Percentiles rank a stretch among this genome's conserved stretches.
Evolutionary conservation across 208 protist genomes (phyloP).

Genomic region (Herpetomonas muscarum): DNA sequence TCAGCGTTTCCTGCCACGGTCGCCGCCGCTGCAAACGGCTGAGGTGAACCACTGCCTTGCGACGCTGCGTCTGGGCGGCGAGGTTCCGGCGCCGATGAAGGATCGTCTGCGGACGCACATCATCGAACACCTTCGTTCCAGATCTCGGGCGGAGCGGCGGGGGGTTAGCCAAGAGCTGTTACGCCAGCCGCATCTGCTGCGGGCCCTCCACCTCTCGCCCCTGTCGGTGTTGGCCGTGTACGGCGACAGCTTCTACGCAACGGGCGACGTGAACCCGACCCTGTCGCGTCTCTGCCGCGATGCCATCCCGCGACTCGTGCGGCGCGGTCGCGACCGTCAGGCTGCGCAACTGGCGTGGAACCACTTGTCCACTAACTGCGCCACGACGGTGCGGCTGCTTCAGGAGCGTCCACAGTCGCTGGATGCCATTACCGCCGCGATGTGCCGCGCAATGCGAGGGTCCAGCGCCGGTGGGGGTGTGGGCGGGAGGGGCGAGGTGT

Average conservation of each 20-base stretch:
- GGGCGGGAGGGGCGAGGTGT: conserved; percentile 15
- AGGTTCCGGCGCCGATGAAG: too few species aligned
- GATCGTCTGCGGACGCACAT: conserved; percentile 2
- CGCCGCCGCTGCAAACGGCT: conserved; percentile 7
- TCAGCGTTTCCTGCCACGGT: conserved; percentile 7
- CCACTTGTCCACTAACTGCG: conserved; percentile 38
- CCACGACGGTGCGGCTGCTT: conserved; percentile 14
- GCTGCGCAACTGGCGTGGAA: conserved; percentile 65
- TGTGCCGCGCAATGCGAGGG: conserved; percentile 40
- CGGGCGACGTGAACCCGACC: conserved; percentile 8
- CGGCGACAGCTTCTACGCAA: conserved; percentile 38
- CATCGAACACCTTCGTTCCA: conserved; percentile 12
- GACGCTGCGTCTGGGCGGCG: background rate
- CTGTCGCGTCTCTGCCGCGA: conserved; percentile 28
- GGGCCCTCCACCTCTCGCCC: conserved; percentile 30
- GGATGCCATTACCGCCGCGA: conserved; percentile 21
- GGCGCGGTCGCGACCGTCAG: conserved; percentile 16
- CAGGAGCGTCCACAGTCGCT: conserved; percentile 11
- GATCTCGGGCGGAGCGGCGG: conserved; percentile 13
- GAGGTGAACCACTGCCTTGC: conserved; percentile 8
- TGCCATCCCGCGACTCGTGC: conserved; percentile 25
- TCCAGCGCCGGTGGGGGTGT: too few species aligned
- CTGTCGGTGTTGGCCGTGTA: conserved; percentile 21
- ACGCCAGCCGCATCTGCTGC: conserved; percentile 26
- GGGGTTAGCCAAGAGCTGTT: conserved; percentile 19